Evolutionary conservation across 129 eudicot species (phyloP), one percentile per base, ranked within the genome.

Genomic region (Smallanthus sonchifolius): DNA sequence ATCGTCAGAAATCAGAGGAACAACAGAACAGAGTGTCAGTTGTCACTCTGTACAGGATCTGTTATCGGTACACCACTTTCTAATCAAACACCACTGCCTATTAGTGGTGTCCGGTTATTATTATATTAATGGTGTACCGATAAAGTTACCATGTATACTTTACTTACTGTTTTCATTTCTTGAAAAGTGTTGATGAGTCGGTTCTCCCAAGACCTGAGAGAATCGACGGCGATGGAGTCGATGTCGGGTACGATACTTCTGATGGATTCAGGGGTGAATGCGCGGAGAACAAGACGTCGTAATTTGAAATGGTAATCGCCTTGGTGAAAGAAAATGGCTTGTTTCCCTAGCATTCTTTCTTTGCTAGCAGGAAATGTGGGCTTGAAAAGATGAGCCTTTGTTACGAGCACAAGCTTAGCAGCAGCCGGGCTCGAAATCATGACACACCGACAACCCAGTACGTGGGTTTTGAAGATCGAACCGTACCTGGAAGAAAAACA

Each of bases 321-420:
- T 69, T 91, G 96, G 70, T 95, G 91, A 65, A 95, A 95, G 86
- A 95, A 95, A 66, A 95, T 88, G 1, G 97, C 99, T 81, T 95
- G 92, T 84, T 88, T 95, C 2, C 99, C 99, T 73, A 95, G 72
- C 97, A 95, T 95, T 83, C 97, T 88, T 80, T 88, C 96, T 75
- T 95, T 95, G 74, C 99, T 95, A 7, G 97, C 99, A 0, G 99
- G 99, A 80, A 88, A 95, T 79, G 99, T 91, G 62, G 99, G 99
- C 83, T 95, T 95, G 43, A 95, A 95, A 17, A 95, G 84, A 72
- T 91, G 81, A 5, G 99, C 76, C 47, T 83, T 91, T 2, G 96
- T 88, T 0, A 86, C 88, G 0, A 95, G 88, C 30, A 95, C 96
- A 28, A 86, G 84, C 35, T 87, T 95, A 5, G 97, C 97, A 5